These are phyloP conservation scores for Mycena indigotica DNA, from an alignment of 768 basidiomycete genomes.

Conservation along the genomic window DNA sequence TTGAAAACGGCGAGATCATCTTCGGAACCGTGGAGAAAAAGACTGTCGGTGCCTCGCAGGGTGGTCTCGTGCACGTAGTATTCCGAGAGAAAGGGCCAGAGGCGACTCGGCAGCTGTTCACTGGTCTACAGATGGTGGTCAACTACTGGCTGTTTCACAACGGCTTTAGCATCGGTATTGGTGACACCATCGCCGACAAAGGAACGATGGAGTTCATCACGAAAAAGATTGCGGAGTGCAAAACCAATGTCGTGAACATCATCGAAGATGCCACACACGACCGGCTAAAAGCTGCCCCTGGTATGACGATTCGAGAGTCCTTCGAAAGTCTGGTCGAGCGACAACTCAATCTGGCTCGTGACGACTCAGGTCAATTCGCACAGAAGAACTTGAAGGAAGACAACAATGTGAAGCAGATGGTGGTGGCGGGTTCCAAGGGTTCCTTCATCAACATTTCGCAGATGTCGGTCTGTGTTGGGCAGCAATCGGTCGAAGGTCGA, in stretches of 20 bases:
- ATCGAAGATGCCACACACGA: constrained; percentile 87
- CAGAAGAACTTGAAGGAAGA: constrained; percentile 97
- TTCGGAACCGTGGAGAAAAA: constrained; percentile 98
- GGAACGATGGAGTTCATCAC: constrained; percentile 88
- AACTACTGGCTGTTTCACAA: constrained; percentile 99
- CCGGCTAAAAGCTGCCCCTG: constrained; percentile 84
- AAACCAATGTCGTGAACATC: constrained; percentile 74
- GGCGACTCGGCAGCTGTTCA: constrained; percentile 86
- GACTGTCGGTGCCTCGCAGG: constrained; percentile 92
- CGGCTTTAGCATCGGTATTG: constrained; percentile 98
- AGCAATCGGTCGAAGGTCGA: constrained; percentile 92
- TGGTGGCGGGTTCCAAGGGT: constrained; percentile 97
- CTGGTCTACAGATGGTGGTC: constrained; percentile 91
- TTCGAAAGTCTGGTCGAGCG: constrained; percentile 93
- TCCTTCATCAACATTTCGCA: constrained; percentile 99
- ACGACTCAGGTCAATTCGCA: constrained; percentile 93
- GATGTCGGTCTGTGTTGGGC: too few relatives aligned
- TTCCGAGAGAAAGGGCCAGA: constrained; percentile 98
- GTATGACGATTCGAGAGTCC: constrained; percentile 99
- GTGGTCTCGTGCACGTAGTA: constrained; percentile 93
- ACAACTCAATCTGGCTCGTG: constrained; percentile 92
- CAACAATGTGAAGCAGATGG: constrained; percentile 99
- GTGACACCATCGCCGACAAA: constrained; percentile 94
- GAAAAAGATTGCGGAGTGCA: constrained; percentile 77
- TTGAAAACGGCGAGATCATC: too few relatives aligned